These are phyloP conservation scores for Vitis labrusca DNA, from an alignment of 164 flowering plant genomes.

Conservation along the genomic window DNA sequence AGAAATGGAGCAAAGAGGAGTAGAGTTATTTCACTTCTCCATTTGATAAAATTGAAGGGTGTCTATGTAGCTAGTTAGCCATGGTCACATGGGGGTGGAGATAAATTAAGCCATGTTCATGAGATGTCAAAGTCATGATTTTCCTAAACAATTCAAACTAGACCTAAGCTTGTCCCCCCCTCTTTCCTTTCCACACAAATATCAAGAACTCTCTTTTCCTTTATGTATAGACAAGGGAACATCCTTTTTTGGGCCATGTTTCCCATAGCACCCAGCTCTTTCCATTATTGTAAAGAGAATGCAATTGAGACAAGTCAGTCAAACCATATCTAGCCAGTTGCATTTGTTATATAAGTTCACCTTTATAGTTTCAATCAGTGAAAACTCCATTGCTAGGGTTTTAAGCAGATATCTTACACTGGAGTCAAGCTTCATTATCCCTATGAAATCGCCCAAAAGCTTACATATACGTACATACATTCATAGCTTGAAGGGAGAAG, in stretches of 20 bases:
- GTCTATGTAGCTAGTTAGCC: background rate
- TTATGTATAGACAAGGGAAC: slow-evolving; percentile 5
- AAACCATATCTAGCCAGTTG: too few relatives aligned
- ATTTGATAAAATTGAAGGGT: background rate
- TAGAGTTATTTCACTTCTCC: slow-evolving; percentile 8
- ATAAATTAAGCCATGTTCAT: slow-evolving; percentile 7
- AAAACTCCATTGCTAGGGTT: too few relatives aligned
- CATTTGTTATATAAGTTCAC: too few relatives aligned
- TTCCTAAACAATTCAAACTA: slow-evolving; percentile 5
- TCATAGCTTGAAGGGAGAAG: too few relatives aligned
- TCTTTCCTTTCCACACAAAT: slow-evolving; percentile 8
- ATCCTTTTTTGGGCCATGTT: slow-evolving; percentile 2
- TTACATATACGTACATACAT: too few relatives aligned
- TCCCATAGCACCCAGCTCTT: background rate
- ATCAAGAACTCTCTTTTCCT: background rate
- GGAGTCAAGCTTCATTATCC: too few relatives aligned
- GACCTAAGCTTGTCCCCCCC: background rate
- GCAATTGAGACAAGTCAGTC: background rate
- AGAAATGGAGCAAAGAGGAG: slow-evolving; percentile 1
- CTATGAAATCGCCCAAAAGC: too few relatives aligned
- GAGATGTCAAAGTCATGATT: slow-evolving; percentile 22
- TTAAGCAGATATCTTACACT: too few relatives aligned
- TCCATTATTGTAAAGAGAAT: background rate
- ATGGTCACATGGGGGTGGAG: slow-evolving; percentile 16
- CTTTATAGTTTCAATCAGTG: too few relatives aligned